A percentile compares a stretch with the other conserved stretches of the same genome.
Evolutionary conservation across 257 asterid species (phyloP).

Genomic region (Fraxinus anomala): DNA sequence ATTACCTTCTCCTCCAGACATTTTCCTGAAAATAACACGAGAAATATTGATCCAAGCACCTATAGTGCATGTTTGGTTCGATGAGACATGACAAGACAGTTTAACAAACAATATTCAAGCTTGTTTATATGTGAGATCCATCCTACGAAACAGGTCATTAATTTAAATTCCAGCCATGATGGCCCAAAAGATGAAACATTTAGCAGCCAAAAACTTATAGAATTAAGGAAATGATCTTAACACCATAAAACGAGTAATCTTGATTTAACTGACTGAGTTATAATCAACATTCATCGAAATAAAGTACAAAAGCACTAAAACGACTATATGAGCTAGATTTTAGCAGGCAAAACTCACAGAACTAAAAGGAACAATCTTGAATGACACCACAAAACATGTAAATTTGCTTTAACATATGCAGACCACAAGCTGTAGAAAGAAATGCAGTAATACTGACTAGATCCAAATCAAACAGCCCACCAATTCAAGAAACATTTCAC

Average conservation of each 20-base stretch:
- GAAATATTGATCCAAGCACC: slow-evolving; percentile 30
- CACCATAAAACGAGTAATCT: slow-evolving; percentile 7
- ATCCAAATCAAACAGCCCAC: slow-evolving; percentile 23
- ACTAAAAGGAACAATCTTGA: not conserved
- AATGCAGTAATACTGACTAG: slow-evolving; percentile 27
- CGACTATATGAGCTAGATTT: not conserved
- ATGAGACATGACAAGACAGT: not conserved
- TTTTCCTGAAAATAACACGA: slow-evolving; percentile 43
- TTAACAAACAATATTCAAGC: not conserved
- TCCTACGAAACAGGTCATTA: not conserved
- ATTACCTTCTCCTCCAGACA: slow-evolving; percentile 61
- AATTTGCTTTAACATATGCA: not conserved
- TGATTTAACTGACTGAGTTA: not conserved
- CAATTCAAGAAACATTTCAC: slow-evolving; percentile 22
- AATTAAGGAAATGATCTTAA: not conserved
- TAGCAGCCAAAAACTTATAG: slow-evolving; percentile 16
- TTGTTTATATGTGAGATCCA: not conserved
- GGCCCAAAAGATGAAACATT: slow-evolving; percentile 11
- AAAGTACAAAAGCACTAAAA: not conserved
- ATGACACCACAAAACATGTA: slow-evolving; percentile 11
- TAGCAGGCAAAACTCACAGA: not conserved
- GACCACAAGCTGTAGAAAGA: not conserved
- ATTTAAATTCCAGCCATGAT: not conserved
- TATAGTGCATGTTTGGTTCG: not conserved
- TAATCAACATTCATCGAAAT: not conserved